These are phyloP conservation scores for Ophiostoma sp. DNA, from an alignment of 2,329 filamentous ascomycete species.

Conservation along the genomic window DNA sequence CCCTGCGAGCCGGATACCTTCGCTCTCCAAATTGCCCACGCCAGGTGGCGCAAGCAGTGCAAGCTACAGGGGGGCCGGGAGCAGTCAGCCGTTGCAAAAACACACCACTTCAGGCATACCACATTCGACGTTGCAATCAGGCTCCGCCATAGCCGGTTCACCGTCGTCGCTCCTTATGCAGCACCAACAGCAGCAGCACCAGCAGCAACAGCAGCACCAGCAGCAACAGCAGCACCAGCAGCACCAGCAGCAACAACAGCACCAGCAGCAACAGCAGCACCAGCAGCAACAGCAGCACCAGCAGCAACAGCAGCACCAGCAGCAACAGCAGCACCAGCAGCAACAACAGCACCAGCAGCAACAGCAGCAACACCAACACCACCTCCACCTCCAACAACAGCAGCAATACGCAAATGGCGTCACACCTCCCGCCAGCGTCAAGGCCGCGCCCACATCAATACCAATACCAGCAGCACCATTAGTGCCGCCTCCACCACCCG, in stretches of 20 bases:
- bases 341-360: neutral
- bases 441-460: neutral
- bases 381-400: neutral
- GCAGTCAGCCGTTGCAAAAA: neutral
- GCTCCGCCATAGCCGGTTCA: neutral
- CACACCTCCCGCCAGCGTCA: neutral
- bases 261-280: neutral
- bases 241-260: neutral
- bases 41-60: neutral
- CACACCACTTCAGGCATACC: neutral
- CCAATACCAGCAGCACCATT: neutral
- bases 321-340: neutral
- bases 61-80: constrained; percentile 7
- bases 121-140: neutral
- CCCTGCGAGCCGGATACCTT: neutral
- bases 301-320: neutral
- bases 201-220: neutral
- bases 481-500: constrained; percentile 2
- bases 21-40: constrained; percentile 14
- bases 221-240: neutral
- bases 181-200: neutral
- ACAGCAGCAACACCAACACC: neutral
- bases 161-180: neutral
- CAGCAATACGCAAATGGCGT: constrained; percentile 3
- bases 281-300: neutral